Conservation (phyloP, 1,284 basidiomycete genomes). For the Ceratobasidium sp. region DNA sequence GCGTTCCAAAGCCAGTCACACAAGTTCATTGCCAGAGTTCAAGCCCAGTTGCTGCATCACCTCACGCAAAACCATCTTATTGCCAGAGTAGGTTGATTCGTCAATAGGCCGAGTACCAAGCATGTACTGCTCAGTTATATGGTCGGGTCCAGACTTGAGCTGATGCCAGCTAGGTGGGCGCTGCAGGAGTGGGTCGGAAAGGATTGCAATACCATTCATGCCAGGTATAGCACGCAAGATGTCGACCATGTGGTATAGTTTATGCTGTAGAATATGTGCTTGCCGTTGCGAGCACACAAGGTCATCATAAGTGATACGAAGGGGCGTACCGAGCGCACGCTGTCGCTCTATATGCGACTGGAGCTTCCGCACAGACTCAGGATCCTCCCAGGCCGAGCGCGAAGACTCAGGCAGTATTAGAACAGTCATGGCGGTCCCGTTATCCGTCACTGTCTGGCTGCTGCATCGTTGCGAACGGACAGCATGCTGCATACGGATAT, state of each 20-base stretch:
- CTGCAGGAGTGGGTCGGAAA: background rate
- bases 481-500: background rate
- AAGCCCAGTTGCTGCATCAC: background rate
- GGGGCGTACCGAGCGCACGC: background rate
- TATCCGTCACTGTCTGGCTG: background rate
- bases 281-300: background rate
- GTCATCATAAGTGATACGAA: background rate
- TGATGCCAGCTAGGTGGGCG: background rate
- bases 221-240: background rate
- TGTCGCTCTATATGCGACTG: background rate
- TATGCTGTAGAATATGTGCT: background rate
- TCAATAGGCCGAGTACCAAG: background rate
- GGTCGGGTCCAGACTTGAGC: background rate
- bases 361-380: background rate
- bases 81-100: background rate
- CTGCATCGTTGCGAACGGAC: background rate
- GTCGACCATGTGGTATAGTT: background rate
- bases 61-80: background rate
- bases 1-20: background rate
- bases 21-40: background rate
- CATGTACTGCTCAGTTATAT: background rate
- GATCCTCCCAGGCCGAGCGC: background rate
- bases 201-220: background rate
- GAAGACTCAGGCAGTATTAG: conserved; percentile 4
- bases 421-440: conserved; percentile 6